Evolutionary conservation across 257 asterid species (phyloP).

Genomic region (Striga asiatica): DNA sequence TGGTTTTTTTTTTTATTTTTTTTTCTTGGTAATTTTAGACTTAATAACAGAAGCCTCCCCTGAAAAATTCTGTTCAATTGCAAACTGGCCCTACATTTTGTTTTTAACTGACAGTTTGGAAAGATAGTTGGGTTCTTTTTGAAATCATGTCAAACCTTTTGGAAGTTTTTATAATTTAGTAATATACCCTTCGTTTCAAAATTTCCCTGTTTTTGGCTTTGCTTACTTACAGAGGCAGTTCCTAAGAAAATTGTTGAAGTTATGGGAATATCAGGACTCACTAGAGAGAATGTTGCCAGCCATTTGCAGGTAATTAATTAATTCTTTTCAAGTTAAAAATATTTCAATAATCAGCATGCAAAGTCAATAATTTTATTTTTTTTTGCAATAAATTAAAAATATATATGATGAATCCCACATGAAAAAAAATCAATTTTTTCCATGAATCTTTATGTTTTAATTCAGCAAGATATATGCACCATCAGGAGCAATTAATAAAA

Average conservation of each 20-base stretch:
- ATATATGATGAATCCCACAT: no score
- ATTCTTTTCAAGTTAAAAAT: neutral
- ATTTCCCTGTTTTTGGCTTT: neutral
- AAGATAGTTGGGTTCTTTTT: no score
- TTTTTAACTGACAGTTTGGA: no score
- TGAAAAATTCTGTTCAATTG: no score
- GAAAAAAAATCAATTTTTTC: no score
- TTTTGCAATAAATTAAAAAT: neutral
- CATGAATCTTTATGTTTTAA: slow-evolving; percentile 13
- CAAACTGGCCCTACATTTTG: no score
- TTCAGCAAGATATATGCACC: slow-evolving; percentile 4
- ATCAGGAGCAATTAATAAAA: slow-evolving; percentile 12
- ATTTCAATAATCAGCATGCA: no score
- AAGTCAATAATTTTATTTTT: neutral
- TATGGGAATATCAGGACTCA: slow-evolving; percentile 58
- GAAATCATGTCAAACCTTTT: no score
- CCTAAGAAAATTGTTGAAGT: slow-evolving; percentile 61
- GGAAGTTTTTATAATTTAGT: no score
- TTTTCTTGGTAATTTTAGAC: neutral
- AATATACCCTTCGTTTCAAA: no score
- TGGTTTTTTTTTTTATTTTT: neutral
- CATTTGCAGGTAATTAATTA: slow-evolving; percentile 67
- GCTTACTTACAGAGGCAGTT: slow-evolving; percentile 54
- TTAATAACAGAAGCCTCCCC: no score
- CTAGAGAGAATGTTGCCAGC: slow-evolving; percentile 72